Evolutionary conservation across 306 rosid genomes (phyloP).

Genomic region (Lathyrus tuberosus): DNA sequence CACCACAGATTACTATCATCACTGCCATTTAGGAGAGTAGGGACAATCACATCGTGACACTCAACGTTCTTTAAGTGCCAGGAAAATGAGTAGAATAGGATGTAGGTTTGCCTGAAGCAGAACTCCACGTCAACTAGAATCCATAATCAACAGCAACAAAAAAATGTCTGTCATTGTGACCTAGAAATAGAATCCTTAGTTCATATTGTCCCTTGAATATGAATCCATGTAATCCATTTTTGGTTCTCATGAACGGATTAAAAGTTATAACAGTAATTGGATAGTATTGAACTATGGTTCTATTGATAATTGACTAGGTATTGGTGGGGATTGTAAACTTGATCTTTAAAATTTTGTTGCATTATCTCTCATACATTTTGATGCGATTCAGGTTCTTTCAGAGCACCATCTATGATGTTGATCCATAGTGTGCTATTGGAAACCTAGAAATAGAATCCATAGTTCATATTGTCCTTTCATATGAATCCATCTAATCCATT

Average conservation of each 20-base stretch:
- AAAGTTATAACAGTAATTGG: neutral
- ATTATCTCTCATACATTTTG: conserved; percentile 15
- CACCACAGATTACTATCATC: neutral
- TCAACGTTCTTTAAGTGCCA: neutral
- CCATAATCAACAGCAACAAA: too few species aligned
- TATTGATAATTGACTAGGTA: conserved; percentile 13
- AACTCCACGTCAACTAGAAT: too few species aligned
- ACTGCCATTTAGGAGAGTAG: neutral
- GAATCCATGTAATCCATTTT: neutral
- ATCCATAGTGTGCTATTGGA: conserved; percentile 19
- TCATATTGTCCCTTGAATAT: neutral
- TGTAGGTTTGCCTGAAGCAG: neutral
- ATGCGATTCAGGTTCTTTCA: conserved; percentile 85
- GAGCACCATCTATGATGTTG: conserved; percentile 95
- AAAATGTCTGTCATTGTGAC: too few species aligned
- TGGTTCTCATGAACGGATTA: neutral
- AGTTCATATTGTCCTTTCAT: neutral
- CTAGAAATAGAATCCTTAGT: too few species aligned
- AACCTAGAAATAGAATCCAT: too few species aligned
- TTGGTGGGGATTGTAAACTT: neutral
- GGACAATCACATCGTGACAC: neutral
- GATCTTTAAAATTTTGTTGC: neutral
- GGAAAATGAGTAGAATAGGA: neutral
- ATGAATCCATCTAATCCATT: neutral
- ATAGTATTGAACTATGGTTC: neutral